phyloP scores from a whole-genome alignment of 768 basidiomycete genomes.

The Cyathus striatus region DNA sequence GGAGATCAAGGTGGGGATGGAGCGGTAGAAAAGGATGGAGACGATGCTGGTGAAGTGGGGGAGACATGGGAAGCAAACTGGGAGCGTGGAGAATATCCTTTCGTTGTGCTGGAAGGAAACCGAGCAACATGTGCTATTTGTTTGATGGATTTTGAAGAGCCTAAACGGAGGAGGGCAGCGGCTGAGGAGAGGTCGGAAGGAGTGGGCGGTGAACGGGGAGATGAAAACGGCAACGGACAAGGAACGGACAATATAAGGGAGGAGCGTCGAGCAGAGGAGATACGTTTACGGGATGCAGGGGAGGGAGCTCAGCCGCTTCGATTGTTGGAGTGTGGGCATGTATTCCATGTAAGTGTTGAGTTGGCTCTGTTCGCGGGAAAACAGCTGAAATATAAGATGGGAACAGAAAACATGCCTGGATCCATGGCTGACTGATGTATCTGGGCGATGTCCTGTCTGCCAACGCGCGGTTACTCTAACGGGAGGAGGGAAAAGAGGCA shows the following conservation, averaged over 20 bases:
- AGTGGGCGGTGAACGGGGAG: not conserved
- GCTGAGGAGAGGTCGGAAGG: not conserved
- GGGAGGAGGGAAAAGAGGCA: slow-evolving; percentile 27
- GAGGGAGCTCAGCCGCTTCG: slow-evolving; percentile 75
- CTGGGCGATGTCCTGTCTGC: slow-evolving; percentile 85
- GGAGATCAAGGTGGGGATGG: slow-evolving; percentile 3
- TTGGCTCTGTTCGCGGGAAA: not conserved
- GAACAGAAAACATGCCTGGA: slow-evolving; percentile 83
- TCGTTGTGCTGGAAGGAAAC: slow-evolving; percentile 77
- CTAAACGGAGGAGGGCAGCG: slow-evolving; percentile 28
- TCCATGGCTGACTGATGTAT: slow-evolving; percentile 82
- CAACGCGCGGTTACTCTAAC: slow-evolving; percentile 65
- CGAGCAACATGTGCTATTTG: slow-evolving; percentile 84
- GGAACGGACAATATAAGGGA: slow-evolving; percentile 17
- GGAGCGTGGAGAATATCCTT: slow-evolving; percentile 74
- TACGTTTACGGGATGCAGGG: slow-evolving; percentile 66
- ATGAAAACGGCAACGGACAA: not conserved
- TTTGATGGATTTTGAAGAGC: slow-evolving; percentile 80
- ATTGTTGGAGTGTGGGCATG: slow-evolving; percentile 76
- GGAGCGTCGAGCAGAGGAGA: slow-evolving; percentile 32
- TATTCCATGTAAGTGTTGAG: slow-evolving; percentile 88
- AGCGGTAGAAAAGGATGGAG: slow-evolving; percentile 7
- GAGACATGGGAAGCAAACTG: slow-evolving; percentile 74
- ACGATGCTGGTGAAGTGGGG: slow-evolving; percentile 22
- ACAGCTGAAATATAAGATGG: not conserved